Evolutionary conservation across 2,329 filamentous ascomycete species (phyloP), one percentile per base, ranked within the genome.

Genomic region (Colletotrichum liaoningense): DNA sequence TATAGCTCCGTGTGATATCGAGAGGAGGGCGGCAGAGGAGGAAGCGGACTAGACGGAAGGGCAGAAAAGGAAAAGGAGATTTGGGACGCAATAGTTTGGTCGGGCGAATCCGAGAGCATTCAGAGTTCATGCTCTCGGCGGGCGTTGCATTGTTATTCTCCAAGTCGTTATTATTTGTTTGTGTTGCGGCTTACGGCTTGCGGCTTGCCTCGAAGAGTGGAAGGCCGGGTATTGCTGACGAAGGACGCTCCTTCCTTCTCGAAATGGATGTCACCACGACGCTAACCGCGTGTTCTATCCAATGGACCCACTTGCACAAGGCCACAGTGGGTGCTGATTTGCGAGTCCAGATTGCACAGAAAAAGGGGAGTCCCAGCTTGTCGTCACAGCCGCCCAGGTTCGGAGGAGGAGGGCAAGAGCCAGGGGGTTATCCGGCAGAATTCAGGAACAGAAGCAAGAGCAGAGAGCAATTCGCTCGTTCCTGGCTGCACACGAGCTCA

Each of bases 191-290:
- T 35, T 35, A 9, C 33, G 33, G 33, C 33, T 49, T 65, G 55
- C 33, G 33, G 33, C 33, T 49, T 65, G 55, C 33, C 30, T 38
- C 16, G 38, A 42, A 42, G 38, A 24, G 4, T 26, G 22, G 19
- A 30, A 24, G 5, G 54, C 57, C 35, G n/a, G 33, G 28, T 63
- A 64, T 30, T 56, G 63, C 46, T 57, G 35, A 70, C 52, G 52
- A 24, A 52, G 49, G 24, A 42, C 60, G 46, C 35, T 60, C 35
- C 46, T 71, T 30, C 46, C 56, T 71, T 71, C 71, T 65, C 67
- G 24, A 71, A 70, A 70, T 55, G 71, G 71, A 73, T 62, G 71
- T 57, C 71, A 62, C 56, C 71, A 71, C 60, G 49, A 73, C 67
- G 71, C 71, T 71, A 73, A 57, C 28, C 22, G 66, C 54, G 30